Conservation (phyloP, 345 rosid genomes). For the Isatis tinctoria region DNA sequence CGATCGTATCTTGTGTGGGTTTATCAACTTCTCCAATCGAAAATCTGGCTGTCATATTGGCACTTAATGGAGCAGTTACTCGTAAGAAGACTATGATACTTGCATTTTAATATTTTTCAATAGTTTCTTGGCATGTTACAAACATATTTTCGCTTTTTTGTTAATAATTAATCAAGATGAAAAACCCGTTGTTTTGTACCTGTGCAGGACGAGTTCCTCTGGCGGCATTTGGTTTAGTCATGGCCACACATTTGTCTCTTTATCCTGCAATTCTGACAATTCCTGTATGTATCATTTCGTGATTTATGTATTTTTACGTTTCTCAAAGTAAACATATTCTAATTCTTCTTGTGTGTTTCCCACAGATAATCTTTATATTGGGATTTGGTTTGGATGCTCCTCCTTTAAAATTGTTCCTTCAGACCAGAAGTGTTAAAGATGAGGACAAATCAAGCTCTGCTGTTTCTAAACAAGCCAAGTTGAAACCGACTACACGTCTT, state of each 20-base stretch:
- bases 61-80: slow-evolving; percentile 73
- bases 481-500: slow-evolving; percentile 25
- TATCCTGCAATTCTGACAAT: slow-evolving; percentile 68
- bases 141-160: not conserved
- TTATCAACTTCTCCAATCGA: slow-evolving; percentile 85
- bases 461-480: slow-evolving; percentile 22
- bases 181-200: not conserved
- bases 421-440: slow-evolving; percentile 29
- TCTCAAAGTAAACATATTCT: not conserved
- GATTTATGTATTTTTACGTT: not conserved
- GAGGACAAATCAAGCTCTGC: slow-evolving; percentile 31
- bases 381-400: slow-evolving; percentile 90
- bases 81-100: slow-evolving; percentile 45
- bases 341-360: slow-evolving; percentile 22
- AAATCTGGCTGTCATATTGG: slow-evolving; percentile 57
- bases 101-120: not conserved
- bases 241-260: slow-evolving; percentile 87
- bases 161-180: not conserved
- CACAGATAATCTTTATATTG: slow-evolving; percentile 62
- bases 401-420: slow-evolving; percentile 61
- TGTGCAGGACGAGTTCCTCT: slow-evolving; percentile 63
- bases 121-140: not conserved
- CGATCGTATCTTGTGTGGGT: slow-evolving; percentile 77
- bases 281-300: slow-evolving; percentile 50
- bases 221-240: slow-evolving; percentile 94